phyloP scores from a whole-genome alignment of 441 rosid species.

The Pelargonium citronellum region DNA sequence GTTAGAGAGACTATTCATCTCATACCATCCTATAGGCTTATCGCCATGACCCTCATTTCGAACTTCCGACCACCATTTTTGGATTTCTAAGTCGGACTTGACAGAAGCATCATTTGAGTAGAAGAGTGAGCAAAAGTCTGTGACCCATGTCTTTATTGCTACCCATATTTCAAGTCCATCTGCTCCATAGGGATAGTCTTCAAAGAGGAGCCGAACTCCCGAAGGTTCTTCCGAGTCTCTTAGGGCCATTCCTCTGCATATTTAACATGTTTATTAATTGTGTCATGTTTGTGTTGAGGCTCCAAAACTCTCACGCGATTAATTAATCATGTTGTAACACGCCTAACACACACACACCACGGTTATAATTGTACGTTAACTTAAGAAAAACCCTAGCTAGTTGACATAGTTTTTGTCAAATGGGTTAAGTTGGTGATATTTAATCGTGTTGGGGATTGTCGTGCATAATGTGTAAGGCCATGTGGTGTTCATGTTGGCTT shows the following conservation, averaged over 20 bases:
- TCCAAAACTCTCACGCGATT: no score
- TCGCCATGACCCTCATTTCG: conserved; percentile 60
- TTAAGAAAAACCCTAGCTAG: no score
- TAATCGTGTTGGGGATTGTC: neutral
- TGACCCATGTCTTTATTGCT: conserved; percentile 53
- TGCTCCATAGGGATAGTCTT: conserved; percentile 62
- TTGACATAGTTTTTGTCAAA: no score
- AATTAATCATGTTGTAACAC: no score
- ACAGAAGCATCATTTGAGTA: conserved; percentile 43
- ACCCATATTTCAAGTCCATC: conserved; percentile 62
- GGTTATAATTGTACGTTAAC: no score
- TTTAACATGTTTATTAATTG: no score
- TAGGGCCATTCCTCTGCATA: conserved; percentile 46
- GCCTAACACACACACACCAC: no score
- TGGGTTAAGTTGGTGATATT: no score
- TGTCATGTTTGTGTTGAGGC: no score
- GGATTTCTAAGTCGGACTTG: conserved; percentile 55
- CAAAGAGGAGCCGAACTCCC: conserved; percentile 41
- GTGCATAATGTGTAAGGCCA: no score
- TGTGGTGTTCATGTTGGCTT: no score
- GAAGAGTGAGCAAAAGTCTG: conserved; percentile 45
- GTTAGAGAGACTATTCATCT: conserved; percentile 33
- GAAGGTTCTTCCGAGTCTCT: conserved; percentile 33
- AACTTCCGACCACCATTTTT: conserved; percentile 76
- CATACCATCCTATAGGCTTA: conserved; percentile 53